Percentiles rank a stretch among this genome's conserved stretches.
Conservation (phyloP, 805 yeast species). For the Ogataea trehalophila region DNA sequence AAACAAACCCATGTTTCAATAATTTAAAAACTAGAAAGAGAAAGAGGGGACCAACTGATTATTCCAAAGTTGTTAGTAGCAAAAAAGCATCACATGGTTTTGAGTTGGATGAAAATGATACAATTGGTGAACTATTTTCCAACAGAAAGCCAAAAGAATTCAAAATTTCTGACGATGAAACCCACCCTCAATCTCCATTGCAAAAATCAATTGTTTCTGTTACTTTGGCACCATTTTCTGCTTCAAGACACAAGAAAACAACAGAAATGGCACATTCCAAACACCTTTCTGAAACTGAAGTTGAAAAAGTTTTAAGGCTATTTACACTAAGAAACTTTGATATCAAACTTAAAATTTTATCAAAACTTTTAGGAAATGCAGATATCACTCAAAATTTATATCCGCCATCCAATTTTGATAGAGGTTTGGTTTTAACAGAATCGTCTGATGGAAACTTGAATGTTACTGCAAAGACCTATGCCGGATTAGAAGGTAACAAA, state of each 20-base stretch:
- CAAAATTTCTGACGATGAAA: too few species aligned
- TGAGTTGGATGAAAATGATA: too few species aligned
- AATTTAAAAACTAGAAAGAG: background rate
- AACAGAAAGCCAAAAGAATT: too few species aligned
- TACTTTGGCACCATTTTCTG: constrained; percentile 11
- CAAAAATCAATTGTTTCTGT: constrained; percentile 15
- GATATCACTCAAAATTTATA: constrained; percentile 2
- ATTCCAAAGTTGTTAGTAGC: background rate
- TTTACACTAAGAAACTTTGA: constrained; percentile 22
- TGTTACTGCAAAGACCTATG: constrained; percentile 24
- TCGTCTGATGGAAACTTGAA: constrained; percentile 10
- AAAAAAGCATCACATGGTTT: too few species aligned
- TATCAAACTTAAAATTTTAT: constrained; percentile 18
- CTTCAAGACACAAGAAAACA: constrained; percentile 10
- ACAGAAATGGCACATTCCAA: constrained; percentile 12
- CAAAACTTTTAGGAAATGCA: constrained; percentile 16
- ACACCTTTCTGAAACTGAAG: constrained; percentile 13
- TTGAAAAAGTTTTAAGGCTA: constrained; percentile 17
- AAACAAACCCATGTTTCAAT: too few species aligned
- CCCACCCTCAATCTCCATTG: background rate
- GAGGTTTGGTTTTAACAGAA: constrained; percentile 21
- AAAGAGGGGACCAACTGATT: background rate
- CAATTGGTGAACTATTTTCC: too few species aligned
- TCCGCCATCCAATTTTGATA: constrained; percentile 15
- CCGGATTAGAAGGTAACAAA: constrained; percentile 21